Evolutionary conservation across 495 filamentous ascomycete genomes (phyloP).

Genomic region (Daldinia concentrica): DNA sequence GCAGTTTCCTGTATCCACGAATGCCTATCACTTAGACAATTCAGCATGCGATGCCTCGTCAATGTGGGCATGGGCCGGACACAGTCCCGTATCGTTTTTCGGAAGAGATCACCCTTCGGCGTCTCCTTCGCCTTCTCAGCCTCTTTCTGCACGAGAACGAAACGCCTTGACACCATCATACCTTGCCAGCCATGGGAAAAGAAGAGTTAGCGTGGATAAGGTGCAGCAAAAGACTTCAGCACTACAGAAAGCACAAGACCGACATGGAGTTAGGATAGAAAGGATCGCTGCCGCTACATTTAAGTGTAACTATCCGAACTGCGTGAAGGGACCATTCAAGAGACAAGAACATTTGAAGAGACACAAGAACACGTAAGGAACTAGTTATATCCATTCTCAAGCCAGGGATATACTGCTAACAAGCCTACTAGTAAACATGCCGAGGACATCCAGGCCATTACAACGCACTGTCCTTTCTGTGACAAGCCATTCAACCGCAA

Average conservation of each 20-base stretch:
- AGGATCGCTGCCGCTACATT: constrained; percentile 37
- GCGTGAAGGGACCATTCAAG: constrained; percentile 62
- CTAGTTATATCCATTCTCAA: constrained; percentile 30
- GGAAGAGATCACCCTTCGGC: constrained; percentile 28
- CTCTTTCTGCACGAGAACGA: constrained; percentile 17
- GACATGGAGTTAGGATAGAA: constrained; percentile 33
- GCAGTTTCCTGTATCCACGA: constrained; percentile 23
- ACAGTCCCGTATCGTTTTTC: constrained; percentile 39
- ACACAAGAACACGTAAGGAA: constrained; percentile 65
- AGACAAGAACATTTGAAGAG: constrained; percentile 72
- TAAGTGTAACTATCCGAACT: constrained; percentile 47
- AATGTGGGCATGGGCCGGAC: constrained; percentile 38
- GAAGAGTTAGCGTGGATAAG: constrained; percentile 42
- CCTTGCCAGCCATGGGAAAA: constrained; percentile 28
- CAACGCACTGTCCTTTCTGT: constrained; percentile 47
- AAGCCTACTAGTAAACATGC: constrained; percentile 32
- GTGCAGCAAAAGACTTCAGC: constrained; percentile 48
- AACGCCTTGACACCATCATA: constrained; percentile 31
- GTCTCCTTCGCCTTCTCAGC: constrained; percentile 36
- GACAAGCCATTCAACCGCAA: constrained; percentile 43
- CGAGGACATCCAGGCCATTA: constrained; percentile 23
- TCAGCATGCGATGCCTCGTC: constrained; percentile 23
- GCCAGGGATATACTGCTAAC: constrained; percentile 8
- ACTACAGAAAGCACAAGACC: constrained; percentile 46
- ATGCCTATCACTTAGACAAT: constrained; percentile 21